Evolutionary conservation across 1,139 yeast genomes (phyloP).

Genomic region (Zygosaccharomyces sapae): DNA sequence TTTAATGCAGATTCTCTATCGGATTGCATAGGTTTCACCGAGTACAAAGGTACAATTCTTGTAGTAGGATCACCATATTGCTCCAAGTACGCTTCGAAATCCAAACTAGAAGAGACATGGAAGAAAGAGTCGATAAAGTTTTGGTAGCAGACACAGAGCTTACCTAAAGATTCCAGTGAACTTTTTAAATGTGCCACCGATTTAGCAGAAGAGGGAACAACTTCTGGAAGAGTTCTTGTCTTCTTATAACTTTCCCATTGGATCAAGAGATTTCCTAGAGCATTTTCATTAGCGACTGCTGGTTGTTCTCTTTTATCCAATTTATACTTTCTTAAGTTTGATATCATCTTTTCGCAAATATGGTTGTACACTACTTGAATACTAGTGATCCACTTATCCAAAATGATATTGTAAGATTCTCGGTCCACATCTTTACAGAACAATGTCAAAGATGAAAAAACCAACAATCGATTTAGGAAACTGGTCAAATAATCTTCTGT

Average conservation of each 20-base stretch:
- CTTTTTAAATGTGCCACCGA: slow-evolving; percentile 20
- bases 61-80: slow-evolving; percentile 39
- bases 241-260: slow-evolving; percentile 26
- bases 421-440: slow-evolving; percentile 60
- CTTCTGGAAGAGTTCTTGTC: slow-evolving; percentile 15
- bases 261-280: slow-evolving; percentile 6
- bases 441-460: slow-evolving; percentile 58
- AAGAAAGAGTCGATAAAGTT: slow-evolving; percentile 62
- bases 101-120: slow-evolving; percentile 50
- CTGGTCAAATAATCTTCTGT: slow-evolving; percentile 29
- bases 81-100: slow-evolving; percentile 48
- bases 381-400: slow-evolving; percentile 34
- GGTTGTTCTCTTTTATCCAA: slow-evolving; percentile 6
- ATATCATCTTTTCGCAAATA: slow-evolving; percentile 21
- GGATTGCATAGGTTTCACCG: slow-evolving; percentile 44
- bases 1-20: slow-evolving; percentile 55
- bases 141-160: slow-evolving; percentile 55
- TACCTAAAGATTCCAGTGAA: slow-evolving; percentile 37
- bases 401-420: slow-evolving; percentile 41
- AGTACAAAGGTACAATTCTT: slow-evolving; percentile 33
- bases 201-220: slow-evolving; percentile 16
- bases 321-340: slow-evolving; percentile 10
- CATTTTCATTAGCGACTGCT: slow-evolving; percentile 8
- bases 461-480: slow-evolving; percentile 44
- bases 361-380: slow-evolving; percentile 22